Base-by-base conservation (phyloP, 768 basidiomycete genomes). In the Cyclocybe aegerita region DNA sequence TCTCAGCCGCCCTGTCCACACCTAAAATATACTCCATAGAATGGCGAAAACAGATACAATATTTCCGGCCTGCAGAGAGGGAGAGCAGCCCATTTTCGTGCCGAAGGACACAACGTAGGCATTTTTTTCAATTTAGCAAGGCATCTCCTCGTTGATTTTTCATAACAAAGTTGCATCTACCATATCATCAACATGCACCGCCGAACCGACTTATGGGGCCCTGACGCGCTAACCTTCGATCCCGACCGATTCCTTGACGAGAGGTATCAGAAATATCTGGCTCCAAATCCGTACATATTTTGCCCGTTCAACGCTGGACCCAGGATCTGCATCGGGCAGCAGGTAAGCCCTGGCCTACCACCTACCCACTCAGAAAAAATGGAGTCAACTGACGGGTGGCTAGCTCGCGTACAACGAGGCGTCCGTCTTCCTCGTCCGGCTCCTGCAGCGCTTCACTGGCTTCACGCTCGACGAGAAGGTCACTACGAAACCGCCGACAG, bases 241-340 rank as follows among this genome's bases (percentile, higher is more conserved):
- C 85, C 85, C 0, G 81, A 85, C 55, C 72, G 85, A 11, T 88
- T 82, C 71, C 62, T 86, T 39, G 85, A 87, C 49, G 73, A 75
- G 8, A 71, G 85, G 30, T 56, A 81, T 6, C 71, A 74, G 48
- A 77, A 76, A 56, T 81, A 81, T 50, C 68, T 84, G 14, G 70
- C 68, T 0, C 72, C 75, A 1, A 85, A 85, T 52, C 83, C 84
- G 1, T 85, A 79, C 70, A 86, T 88, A 53, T 87, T 86, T 64
- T 65, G 81, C 4, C 84, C 85, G 0, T 86, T 86, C 68, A 85
- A 85, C 50, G 83, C 82, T 0, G 85, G 82, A 1, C 85, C 84
- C 4, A 71, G 85, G 8, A 81, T 83, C 52, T 86, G 85, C 48
- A 71, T 84, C 7, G 85, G 66, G 7, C 66, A 70, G 50, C 66